Evolutionary conservation across 169 alveolate genomes (phyloP).

Genomic region (Pseudocohnilembus persalinus): DNA sequence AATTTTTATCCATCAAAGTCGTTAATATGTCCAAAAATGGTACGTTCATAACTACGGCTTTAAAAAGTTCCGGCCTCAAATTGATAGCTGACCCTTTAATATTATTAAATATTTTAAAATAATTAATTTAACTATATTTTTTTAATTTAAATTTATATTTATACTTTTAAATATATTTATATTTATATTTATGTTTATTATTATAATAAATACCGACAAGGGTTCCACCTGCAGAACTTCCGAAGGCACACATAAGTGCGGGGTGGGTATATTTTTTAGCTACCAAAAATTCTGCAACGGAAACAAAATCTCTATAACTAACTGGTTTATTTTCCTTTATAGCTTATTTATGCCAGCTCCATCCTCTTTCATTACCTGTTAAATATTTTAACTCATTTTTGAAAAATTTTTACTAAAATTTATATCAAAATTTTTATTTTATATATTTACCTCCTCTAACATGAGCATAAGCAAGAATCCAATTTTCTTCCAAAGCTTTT

Average conservation of each 20-base stretch:
- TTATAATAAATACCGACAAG: conserved; percentile 63
- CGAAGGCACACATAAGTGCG: conserved; percentile 67
- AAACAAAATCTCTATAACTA: conserved; percentile 57
- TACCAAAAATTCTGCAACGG: conserved; percentile 61
- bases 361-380: conserved; percentile 74
- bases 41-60: conserved; percentile 61
- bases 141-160: no score
- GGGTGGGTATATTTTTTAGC: conserved; percentile 69
- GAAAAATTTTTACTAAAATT: no score
- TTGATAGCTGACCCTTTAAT: not conserved
- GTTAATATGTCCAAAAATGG: conserved; percentile 79
- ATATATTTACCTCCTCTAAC: conserved; percentile 87
- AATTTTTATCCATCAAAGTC: conserved; percentile 50
- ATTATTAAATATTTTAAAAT: no score
- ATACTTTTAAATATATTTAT: not conserved
- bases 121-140: no score
- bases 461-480: conserved; percentile 76
- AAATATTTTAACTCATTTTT: no score
- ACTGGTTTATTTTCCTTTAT: conserved; percentile 53
- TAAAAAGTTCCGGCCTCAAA: conserved; percentile 60
- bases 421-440: no score
- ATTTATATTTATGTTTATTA: conserved; percentile 10
- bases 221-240: conserved; percentile 78
- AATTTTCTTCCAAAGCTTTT: conserved; percentile 75
- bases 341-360: conserved; percentile 74